phyloP scores from a whole-genome alignment of 805 yeast species.

The Candida sonorensis region DNA sequence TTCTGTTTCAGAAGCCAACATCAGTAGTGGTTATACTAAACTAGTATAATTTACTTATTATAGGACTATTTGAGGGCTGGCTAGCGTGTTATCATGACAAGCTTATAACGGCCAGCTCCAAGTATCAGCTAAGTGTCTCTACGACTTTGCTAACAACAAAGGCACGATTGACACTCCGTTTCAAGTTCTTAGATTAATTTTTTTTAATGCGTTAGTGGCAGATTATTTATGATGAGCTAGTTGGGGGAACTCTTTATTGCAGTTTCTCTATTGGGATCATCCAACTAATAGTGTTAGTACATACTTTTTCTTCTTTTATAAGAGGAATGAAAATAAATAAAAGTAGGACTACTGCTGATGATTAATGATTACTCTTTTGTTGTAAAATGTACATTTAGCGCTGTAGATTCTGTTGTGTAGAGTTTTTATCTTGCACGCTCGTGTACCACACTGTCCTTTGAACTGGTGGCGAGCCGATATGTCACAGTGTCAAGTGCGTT shows the following conservation, averaged over 20 bases:
- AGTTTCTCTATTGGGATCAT: slow-evolving; percentile 24
- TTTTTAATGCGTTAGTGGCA: slow-evolving; percentile 31
- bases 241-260: slow-evolving; percentile 20
- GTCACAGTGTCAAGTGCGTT: too few relatives aligned
- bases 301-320: slow-evolving; percentile 16
- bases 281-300: slow-evolving; percentile 51
- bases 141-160: slow-evolving; percentile 69
- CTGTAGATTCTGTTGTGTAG: too few relatives aligned
- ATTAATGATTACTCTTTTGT: too few relatives aligned
- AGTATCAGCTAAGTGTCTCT: slow-evolving; percentile 58
- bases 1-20: slow-evolving; percentile 36
- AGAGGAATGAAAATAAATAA: too few relatives aligned
- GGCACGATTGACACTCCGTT: slow-evolving; percentile 71
- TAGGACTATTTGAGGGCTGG: slow-evolving; percentile 42
- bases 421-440: too few relatives aligned
- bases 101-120: slow-evolving; percentile 21
- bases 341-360: too few relatives aligned
- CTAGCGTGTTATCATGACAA: slow-evolving; percentile 35
- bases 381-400: background rate
- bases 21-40: slow-evolving; percentile 82
- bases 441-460: too few relatives aligned
- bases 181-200: slow-evolving; percentile 61
- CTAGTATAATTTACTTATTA: slow-evolving; percentile 48
- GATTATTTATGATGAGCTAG: slow-evolving; percentile 18
- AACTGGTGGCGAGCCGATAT: too few relatives aligned